Base-by-base conservation (phyloP, 2,329 filamentous ascomycete species). In the Fusarium sp. region DNA sequence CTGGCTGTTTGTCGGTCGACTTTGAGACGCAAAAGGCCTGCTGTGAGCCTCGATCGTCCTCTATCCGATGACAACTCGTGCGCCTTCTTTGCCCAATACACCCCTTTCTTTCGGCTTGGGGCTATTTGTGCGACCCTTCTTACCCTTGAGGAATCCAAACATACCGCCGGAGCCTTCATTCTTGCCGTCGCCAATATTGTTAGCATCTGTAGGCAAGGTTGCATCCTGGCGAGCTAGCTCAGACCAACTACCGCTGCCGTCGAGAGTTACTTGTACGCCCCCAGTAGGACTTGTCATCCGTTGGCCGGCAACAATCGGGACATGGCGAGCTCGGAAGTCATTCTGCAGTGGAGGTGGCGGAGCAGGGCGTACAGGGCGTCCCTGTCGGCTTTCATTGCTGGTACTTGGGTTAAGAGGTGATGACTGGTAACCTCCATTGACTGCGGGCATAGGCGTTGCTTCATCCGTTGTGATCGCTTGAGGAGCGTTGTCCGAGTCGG, bases 31-130 rank as follows among this genome's bases (percentile, higher is more conserved):
- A 63, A 70, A 66, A 60, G 66, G 60, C 62, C 65, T 64, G 51
- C 46, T 60, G 35, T 58, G 69, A 72, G 74, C 69, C 66, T 60
- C 56, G 33, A 65, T 66, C 75, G 57, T 55, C 57, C 54, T 74
- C 70, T 85, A 93, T 76, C 89, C 91, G 78, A 95, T 92, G 63
- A 95, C 89, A 72, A 94, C 91, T 79, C 96, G 88, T 16, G 96
- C 95, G 21, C 96, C 96, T 80, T 98, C 95, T 80, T 98, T 98
- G 63, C 96, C 96, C 65, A 99, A 80, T 12, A 99, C 95, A 65
- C 96, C 96, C 61, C 94, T 89, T 83, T 98, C 95, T 81, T 94
- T 95, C 31, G 95, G 95, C 84, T 97, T 98, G 4, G 96, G 96
- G 80, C 94, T 98, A 81, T 94, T 91, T 61, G 94, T 94, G 71